These are phyloP conservation scores for Metschnikowia lachancei DNA, from an alignment of 805 yeast genomes.

Conservation along the genomic window DNA sequence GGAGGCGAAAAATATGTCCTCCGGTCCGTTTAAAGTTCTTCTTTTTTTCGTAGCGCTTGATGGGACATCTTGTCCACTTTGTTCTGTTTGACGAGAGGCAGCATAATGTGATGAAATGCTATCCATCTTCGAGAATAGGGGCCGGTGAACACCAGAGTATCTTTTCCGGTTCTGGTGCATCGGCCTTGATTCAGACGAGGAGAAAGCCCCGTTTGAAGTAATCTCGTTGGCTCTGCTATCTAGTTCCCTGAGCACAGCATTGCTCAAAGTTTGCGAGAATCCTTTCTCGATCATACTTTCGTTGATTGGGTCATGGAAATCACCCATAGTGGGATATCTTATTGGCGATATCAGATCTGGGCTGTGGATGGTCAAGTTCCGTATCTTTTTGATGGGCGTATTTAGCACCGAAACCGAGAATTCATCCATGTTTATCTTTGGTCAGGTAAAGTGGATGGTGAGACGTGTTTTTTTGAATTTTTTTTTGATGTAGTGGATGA, in stretches of 20 bases:
- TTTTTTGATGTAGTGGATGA: too few species aligned
- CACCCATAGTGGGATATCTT: conserved; percentile 19
- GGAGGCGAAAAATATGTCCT: conserved; percentile 27
- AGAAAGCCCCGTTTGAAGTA: conserved; percentile 9
- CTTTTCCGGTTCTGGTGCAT: conserved; percentile 22
- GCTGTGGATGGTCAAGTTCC: conserved; percentile 31
- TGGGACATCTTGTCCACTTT: not conserved
- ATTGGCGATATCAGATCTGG: conserved; percentile 23
- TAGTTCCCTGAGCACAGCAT: conserved; percentile 18
- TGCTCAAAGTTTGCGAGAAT: conserved; percentile 21
- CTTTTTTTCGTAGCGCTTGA: conserved; percentile 32
- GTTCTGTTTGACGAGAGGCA: conserved; percentile 24
- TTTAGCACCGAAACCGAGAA: conserved; percentile 22
- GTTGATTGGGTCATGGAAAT: conserved; percentile 15
- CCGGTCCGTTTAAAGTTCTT: conserved; percentile 42
- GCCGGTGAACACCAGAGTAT: conserved; percentile 33
- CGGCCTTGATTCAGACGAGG: conserved; percentile 1
- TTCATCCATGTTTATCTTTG: conserved; percentile 15
- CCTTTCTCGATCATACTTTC: conserved; percentile 20
- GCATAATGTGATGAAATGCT: conserved; percentile 50
- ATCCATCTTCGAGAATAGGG: conserved; percentile 44
- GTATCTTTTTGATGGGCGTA: conserved; percentile 42
- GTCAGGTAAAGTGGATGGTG: not conserved
- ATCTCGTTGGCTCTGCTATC: conserved; percentile 21
- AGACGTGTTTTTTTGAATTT: too few species aligned